Percentiles rank a stretch among this genome's conserved stretches.
Conservation (phyloP, 257 asterid species). For the Penstemon newberryi region DNA sequence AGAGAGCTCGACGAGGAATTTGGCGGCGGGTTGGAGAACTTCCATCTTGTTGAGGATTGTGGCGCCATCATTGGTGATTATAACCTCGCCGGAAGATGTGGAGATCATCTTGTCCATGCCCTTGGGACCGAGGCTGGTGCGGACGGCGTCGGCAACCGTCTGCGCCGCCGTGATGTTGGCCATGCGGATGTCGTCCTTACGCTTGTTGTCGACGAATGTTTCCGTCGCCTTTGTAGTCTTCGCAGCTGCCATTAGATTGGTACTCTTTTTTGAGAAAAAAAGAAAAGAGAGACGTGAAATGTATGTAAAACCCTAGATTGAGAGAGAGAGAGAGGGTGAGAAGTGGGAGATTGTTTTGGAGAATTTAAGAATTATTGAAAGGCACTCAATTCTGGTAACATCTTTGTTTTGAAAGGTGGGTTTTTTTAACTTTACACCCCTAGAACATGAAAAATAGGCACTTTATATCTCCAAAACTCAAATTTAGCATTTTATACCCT, state of each 20-base stretch:
- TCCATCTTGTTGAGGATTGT: slow-evolving; percentile 90
- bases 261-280: neutral
- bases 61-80: slow-evolving; percentile 89
- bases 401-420: too few relatives aligned
- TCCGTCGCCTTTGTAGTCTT: slow-evolving; percentile 58
- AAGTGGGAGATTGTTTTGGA: neutral
- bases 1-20: slow-evolving; percentile 89
- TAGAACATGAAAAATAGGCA: too few relatives aligned
- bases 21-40: slow-evolving; percentile 95
- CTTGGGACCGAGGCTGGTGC: slow-evolving; percentile 86
- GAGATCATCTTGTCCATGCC: slow-evolving; percentile 98
- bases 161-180: slow-evolving; percentile 82
- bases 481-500: too few relatives aligned
- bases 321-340: neutral
- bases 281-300: slow-evolving; percentile 21
- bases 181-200: slow-evolving; percentile 89
- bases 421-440: too few relatives aligned
- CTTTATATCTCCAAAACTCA: too few relatives aligned
- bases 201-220: slow-evolving; percentile 89
- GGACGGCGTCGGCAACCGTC: slow-evolving; percentile 86
- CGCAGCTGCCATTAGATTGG: slow-evolving; percentile 58
- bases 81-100: slow-evolving; percentile 81
- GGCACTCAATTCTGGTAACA: too few relatives aligned
- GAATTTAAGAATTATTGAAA: slow-evolving; percentile 24
- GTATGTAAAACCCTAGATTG: slow-evolving; percentile 40